Conservation (phyloP, 176 grass and related monocot genomes). For the Musa acuminata region DNA sequence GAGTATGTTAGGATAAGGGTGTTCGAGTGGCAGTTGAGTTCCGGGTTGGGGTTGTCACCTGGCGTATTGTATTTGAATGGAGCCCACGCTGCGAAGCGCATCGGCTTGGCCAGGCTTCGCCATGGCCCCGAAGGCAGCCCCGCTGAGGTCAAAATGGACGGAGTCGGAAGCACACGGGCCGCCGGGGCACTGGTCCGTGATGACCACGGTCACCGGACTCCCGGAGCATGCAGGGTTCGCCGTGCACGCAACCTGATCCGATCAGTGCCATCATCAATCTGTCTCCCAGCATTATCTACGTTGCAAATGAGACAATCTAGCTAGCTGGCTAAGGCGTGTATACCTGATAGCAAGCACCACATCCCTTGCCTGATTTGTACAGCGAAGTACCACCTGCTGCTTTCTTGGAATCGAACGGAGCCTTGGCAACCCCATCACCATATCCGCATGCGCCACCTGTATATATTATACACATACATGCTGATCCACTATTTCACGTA, state of each 20-base stretch:
- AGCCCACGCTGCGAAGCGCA: neutral
- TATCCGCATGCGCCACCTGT: constrained; percentile 19
- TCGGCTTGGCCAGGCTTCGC: neutral
- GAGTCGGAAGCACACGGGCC: too few relatives aligned
- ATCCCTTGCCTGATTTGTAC: neutral
- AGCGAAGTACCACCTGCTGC: neutral
- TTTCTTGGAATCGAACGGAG: neutral
- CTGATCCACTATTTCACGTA: too few relatives aligned
- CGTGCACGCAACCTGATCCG: constrained; percentile 1
- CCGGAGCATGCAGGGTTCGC: neutral
- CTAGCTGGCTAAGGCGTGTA: too few relatives aligned
- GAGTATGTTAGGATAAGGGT: too few relatives aligned
- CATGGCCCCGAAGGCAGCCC: too few relatives aligned
- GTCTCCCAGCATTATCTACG: too few relatives aligned
- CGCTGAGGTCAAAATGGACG: too few relatives aligned
- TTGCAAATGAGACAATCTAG: neutral
- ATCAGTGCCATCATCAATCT: too few relatives aligned
- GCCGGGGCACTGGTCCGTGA: too few relatives aligned
- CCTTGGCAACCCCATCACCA: constrained; percentile 12
- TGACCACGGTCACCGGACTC: neutral
- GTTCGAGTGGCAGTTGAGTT: too few relatives aligned
- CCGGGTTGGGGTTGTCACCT: neutral
- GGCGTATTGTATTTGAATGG: neutral
- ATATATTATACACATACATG: too few relatives aligned
- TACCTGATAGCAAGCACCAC: constrained; percentile 12